These are phyloP conservation scores for Amborella trichopoda DNA, from an alignment of 164 flowering plant species.

Conservation along the genomic window DNA sequence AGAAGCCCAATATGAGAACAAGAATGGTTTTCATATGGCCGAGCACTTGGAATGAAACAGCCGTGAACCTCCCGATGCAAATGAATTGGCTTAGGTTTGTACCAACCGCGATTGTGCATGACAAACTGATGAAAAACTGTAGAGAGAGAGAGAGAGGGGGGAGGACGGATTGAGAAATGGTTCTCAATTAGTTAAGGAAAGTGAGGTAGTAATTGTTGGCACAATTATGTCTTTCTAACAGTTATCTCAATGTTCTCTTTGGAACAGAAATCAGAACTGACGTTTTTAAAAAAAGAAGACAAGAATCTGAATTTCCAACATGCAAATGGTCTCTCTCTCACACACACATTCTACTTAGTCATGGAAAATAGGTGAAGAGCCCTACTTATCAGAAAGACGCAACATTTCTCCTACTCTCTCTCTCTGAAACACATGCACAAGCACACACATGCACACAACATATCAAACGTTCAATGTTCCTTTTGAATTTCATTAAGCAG, in stretches of 20 bases:
- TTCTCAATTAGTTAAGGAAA: neutral
- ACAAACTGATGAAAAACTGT: slow-evolving; percentile 55
- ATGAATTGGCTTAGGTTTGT: slow-evolving; percentile 82
- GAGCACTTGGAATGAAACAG: slow-evolving; percentile 81
- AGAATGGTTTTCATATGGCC: slow-evolving; percentile 85
- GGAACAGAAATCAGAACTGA: too few species aligned
- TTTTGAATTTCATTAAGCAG: too few species aligned
- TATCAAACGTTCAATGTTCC: too few species aligned
- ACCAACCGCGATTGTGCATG: slow-evolving; percentile 74
- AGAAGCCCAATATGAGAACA: slow-evolving; percentile 62
- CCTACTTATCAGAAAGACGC: neutral
- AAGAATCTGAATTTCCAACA: too few species aligned
- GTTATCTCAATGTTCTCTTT: too few species aligned
- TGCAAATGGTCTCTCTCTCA: too few species aligned
- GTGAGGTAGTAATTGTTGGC: too few species aligned
- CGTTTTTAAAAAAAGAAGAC: too few species aligned
- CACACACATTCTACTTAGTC: too few species aligned
- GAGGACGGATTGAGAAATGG: neutral
- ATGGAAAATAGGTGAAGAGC: too few species aligned
- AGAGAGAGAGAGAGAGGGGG: neutral
- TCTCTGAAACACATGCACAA: neutral
- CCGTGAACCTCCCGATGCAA: slow-evolving; percentile 88
- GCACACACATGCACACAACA: too few species aligned
- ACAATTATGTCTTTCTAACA: too few species aligned
- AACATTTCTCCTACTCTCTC: neutral